Evolutionary conservation across 495 filamentous ascomycete genomes (phyloP).

Genomic region (Penicillium desertorum): DNA sequence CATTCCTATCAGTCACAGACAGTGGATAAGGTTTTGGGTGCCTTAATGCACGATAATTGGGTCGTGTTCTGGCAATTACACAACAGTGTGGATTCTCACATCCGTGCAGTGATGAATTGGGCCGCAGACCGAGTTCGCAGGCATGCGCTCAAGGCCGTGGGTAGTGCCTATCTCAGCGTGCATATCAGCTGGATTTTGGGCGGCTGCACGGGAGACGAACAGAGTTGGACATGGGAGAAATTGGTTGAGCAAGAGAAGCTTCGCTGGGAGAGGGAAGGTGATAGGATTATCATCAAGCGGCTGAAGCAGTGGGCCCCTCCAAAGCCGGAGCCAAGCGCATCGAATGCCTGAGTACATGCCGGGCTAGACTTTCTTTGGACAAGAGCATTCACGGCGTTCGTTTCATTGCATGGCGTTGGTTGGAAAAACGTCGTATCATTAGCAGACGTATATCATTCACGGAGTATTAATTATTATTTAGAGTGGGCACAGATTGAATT

Average conservation of each 20-base stretch:
- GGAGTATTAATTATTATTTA: slow-evolving; percentile 11
- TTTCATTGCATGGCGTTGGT: slow-evolving; percentile 14
- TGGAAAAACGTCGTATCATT: slow-evolving; percentile 17
- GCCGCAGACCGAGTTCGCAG: slow-evolving; percentile 67
- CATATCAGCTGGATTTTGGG: slow-evolving; percentile 52
- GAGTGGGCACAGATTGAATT: slow-evolving; percentile 17
- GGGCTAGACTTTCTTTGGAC: background rate
- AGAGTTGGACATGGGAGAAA: slow-evolving; percentile 70
- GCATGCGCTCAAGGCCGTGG: slow-evolving; percentile 79
- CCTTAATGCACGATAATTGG: slow-evolving; percentile 80
- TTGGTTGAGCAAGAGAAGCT: slow-evolving; percentile 64
- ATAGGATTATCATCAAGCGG: slow-evolving; percentile 69
- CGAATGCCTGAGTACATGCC: slow-evolving; percentile 14
- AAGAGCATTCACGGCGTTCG: slow-evolving; percentile 20
- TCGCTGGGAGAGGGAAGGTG: slow-evolving; percentile 74
- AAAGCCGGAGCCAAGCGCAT: slow-evolving; percentile 23
- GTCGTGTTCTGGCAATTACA: slow-evolving; percentile 70
- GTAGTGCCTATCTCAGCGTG: slow-evolving; percentile 73
- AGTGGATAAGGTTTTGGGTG: slow-evolving; percentile 64
- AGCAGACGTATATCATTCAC: slow-evolving; percentile 15
- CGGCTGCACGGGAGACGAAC: slow-evolving; percentile 56
- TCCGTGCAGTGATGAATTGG: slow-evolving; percentile 74
- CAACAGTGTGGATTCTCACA: slow-evolving; percentile 71
- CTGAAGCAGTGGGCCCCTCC: slow-evolving; percentile 37
- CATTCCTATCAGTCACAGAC: slow-evolving; percentile 59